Evolutionary conservation across 108 stramenopile species (phyloP).

Genomic region (Cyclotella cryptica): DNA sequence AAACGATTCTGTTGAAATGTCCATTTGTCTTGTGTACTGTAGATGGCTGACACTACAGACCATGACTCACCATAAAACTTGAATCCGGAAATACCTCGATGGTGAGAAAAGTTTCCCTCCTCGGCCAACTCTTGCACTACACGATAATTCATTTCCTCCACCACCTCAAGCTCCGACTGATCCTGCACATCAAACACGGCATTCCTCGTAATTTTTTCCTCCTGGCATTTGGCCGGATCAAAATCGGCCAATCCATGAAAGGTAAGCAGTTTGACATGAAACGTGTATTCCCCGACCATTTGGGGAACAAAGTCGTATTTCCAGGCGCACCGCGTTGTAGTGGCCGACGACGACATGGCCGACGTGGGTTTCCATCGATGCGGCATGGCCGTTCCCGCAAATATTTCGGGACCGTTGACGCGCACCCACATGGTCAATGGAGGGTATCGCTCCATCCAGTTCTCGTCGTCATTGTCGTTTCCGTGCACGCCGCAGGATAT

Average conservation of each 20-base stretch:
- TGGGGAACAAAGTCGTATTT: background rate
- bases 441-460: slow-evolving; percentile 38
- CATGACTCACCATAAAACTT: slow-evolving; percentile 21
- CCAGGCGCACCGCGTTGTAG: background rate
- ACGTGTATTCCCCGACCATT: slow-evolving; percentile 18
- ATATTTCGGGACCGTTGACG: slow-evolving; percentile 31
- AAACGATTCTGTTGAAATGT: too few relatives aligned
- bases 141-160: slow-evolving; percentile 13
- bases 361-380: slow-evolving; percentile 18
- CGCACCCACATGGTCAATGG: slow-evolving; percentile 60
- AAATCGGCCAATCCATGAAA: slow-evolving; percentile 37
- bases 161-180: background rate
- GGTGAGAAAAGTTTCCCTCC: slow-evolving; percentile 28
- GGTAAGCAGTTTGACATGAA: slow-evolving; percentile 41
- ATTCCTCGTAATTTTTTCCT: background rate
- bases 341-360: slow-evolving; percentile 5
- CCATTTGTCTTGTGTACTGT: too few relatives aligned
- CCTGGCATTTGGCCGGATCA: background rate
- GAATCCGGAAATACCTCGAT: slow-evolving; percentile 33
- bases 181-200: background rate
- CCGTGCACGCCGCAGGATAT: slow-evolving; percentile 17
- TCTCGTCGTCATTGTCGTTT: background rate
- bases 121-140: slow-evolving; percentile 11
- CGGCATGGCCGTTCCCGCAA: slow-evolving; percentile 42
- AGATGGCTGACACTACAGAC: too few relatives aligned